Evolutionary conservation across 305 asterid species (phyloP), one percentile per base, ranked within the genome.

Genomic region (Solanum aculeatissimum): DNA sequence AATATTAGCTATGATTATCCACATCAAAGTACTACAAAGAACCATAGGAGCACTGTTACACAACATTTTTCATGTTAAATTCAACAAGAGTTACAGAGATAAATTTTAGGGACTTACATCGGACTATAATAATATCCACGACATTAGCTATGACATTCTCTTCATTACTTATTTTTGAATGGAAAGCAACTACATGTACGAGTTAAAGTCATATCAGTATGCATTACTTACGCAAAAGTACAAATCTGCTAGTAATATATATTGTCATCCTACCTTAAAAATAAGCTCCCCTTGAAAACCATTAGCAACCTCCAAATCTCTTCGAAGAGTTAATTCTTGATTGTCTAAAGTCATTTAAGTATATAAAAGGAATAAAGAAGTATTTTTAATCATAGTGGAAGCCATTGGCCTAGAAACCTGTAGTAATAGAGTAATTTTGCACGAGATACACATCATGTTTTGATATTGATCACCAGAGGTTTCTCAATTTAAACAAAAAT

Each of bases 391-490:
- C n/a, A n/a, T n/a, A n/a, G n/a, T n/a, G n/a, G n/a, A n/a, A n/a
- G n/a, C n/a, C n/a, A n/a, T n/a, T n/a, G n/a, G n/a, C n/a, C n/a
- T n/a, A n/a, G n/a, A n/a, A n/a, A n/a, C n/a, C n/a, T n/a, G n/a
- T n/a, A n/a, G n/a, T n/a, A n/a, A n/a, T n/a, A n/a, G 99, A 93
- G 89, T 96, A 91, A 88, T 94, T 93, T 86, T 95, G 98, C 90
- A 94, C 91, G 83, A 96, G 92, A 85, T 95, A 96, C 9, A 93
- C 97, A 81, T 96, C 99, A 62, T 96, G 96, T 84, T 96, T 96
- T 80, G 99, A 95, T 79, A 97, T 94, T 16, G 99, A 94, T 93
- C 97, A 93, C 40, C 95, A 58, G 70, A 96, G 97, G 85, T 94
- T 95, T 87, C 99, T 90, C 88, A 96, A 92, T 98, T 96, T 94